Evolutionary conservation across 495 filamentous ascomycete genomes (phyloP).

Genomic region (Apiosordaria backusii): DNA sequence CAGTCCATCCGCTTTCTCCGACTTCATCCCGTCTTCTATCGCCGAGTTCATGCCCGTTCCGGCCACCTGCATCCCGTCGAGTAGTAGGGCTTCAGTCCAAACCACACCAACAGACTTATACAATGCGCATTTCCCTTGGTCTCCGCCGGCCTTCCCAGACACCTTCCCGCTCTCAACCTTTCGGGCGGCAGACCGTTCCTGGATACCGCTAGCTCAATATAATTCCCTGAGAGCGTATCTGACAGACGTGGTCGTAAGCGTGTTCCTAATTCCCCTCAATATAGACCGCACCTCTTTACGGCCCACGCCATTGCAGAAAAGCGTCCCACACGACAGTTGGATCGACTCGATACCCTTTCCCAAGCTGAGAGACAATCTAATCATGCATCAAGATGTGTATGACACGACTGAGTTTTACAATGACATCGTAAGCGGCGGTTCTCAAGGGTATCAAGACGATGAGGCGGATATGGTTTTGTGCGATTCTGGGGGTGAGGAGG

Average conservation of each 20-base stretch:
- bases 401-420: constrained; percentile 1
- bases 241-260: background rate
- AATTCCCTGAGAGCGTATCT: background rate
- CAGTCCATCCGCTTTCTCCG: background rate
- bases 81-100: background rate
- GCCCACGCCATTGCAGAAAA: background rate
- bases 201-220: background rate
- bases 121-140: background rate
- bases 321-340: background rate
- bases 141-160: background rate
- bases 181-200: background rate
- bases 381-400: background rate
- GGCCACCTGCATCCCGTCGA: background rate
- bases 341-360: background rate
- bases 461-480: background rate
- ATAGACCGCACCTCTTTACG: background rate
- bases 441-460: background rate
- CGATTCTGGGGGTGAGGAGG: background rate
- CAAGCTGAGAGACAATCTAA: background rate
- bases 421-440: background rate
- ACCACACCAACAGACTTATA: background rate
- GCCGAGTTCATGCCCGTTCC: background rate
- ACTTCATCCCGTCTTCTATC: background rate
- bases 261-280: background rate
- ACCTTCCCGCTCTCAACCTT: background rate